phyloP scores from a whole-genome alignment of 2,329 filamentous ascomycete genomes.

The Sporothrix schenckii region DNA sequence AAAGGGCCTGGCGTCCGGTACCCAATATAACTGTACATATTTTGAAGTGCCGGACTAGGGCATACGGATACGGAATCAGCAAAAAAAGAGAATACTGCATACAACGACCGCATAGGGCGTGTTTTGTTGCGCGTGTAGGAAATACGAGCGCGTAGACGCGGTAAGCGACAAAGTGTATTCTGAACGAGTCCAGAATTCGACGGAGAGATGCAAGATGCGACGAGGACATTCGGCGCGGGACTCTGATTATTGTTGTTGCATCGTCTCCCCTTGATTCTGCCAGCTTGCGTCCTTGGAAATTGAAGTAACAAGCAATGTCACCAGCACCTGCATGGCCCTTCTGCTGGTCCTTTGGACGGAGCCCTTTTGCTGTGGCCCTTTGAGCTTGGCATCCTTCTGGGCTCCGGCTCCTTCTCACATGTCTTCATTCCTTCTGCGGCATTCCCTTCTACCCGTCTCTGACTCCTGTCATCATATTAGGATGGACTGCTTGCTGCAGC shows the following conservation, averaged over 20 bases:
- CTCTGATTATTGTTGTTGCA: neutral
- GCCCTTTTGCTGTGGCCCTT: neutral
- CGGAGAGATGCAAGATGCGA: no score
- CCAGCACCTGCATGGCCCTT: conserved; percentile 3
- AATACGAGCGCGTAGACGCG: conserved; percentile 18
- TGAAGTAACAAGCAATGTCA: neutral
- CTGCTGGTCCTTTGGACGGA: conserved; percentile 15
- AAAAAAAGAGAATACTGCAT: neutral
- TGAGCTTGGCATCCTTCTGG: no score
- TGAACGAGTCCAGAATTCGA: no score
- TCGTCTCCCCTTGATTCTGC: no score
- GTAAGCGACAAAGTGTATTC: neutral
- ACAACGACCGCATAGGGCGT: no score
- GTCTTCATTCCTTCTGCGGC: neutral
- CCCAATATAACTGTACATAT: conserved; percentile 22
- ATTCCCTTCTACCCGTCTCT: neutral
- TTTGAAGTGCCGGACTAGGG: neutral
- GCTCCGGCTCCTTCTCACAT: neutral
- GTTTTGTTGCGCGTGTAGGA: neutral
- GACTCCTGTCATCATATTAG: neutral
- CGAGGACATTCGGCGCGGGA: no score
- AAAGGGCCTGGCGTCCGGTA: conserved; percentile 26
- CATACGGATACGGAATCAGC: conserved; percentile 8
- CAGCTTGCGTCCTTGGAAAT: no score
- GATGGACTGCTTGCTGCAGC: neutral